Percentiles rank a stretch among this genome's conserved stretches.
phyloP scores from a whole-genome alignment of 331 rosid genomes.

The Cydonia oblonga region DNA sequence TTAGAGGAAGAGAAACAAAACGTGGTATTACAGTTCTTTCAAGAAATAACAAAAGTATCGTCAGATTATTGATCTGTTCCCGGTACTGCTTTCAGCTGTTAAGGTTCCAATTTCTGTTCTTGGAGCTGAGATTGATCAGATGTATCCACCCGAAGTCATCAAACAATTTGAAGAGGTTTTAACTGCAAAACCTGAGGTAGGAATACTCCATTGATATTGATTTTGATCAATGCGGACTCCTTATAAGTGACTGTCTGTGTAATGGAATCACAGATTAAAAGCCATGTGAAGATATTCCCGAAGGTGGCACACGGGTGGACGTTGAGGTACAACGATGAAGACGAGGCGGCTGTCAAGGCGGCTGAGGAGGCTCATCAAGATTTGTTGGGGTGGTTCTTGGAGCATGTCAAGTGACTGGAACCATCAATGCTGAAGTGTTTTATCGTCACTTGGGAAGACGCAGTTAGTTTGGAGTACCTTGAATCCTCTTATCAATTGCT shows the following conservation, averaged over 20 bases:
- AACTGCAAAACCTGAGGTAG: conserved; percentile 37
- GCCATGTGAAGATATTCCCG: conserved; percentile 59
- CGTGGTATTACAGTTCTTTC: neutral
- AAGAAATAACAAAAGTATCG: neutral
- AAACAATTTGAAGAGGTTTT: conserved; percentile 44
- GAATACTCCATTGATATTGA: neutral
- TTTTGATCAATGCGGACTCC: neutral
- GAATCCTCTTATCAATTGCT: neutral
- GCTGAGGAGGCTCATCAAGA: conserved; percentile 66
- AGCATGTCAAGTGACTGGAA: conserved; percentile 28
- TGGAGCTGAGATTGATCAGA: conserved; percentile 51
- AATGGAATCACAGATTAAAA: conserved; percentile 29
- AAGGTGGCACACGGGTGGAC: conserved; percentile 65
- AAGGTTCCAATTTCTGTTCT: conserved; percentile 47
- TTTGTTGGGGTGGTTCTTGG: conserved; percentile 52
- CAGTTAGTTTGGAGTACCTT: neutral
- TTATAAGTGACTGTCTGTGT: neutral
- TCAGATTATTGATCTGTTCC: neutral
- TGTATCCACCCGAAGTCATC: conserved; percentile 43
- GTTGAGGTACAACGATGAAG: conserved; percentile 45
- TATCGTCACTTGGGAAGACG: neutral
- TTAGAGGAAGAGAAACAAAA: neutral
- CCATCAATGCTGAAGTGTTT: neutral
- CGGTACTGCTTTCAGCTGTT: conserved; percentile 30
- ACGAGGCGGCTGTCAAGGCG: conserved; percentile 39